Base-by-base conservation (phyloP, 257 asterid genomes). In the Jasminum sambac region DNA sequence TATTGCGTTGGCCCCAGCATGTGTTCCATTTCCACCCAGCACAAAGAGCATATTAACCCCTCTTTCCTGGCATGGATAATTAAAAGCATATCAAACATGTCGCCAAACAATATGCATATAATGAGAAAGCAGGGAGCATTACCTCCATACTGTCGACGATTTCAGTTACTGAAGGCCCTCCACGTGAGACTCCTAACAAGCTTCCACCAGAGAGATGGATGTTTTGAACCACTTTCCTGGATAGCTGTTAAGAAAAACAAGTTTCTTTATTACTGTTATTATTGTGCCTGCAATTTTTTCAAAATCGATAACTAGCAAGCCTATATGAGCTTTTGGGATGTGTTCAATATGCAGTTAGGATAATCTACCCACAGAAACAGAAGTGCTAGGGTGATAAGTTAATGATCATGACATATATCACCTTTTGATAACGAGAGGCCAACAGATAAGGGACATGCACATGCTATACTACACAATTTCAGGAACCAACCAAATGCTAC, bases 1-100 rank as follows among this genome's bases (percentile, higher is more conserved):
- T 67, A 94, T 94, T 66, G 96, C 97, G 77, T 91, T 85, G 75
- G 99, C 97, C 63, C 97, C 99, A 79, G 97, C 97, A 80, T 94
- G 99, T 24, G 99, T 94, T 69, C 97, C 99, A 79, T 94, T 91
- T 81, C 99, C 99, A 75, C 99, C 99, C 37, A 94, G 90, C 76
- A 94, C 96, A 69, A 91, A 94, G 69, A 94, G 92, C 97, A 94
- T 89, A 74, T 89, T 91, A 74, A 94, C 88, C 72, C 97, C 96
- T 80, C 93, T 83, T 78, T 88, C 88, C 99, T 94, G 95, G 63
- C 70, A 85, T 73, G 64, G 60, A 66, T 63, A 37, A 64, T 67
- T 60, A 64, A 46, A 77, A 67, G 68, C 68, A 26, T 63, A n/a
- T 26, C 48, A 70, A 68, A 74, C 36, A 64, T 19, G 43, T 55